These are phyloP conservation scores for Lepiota brunneoincarnata DNA, from an alignment of 768 basidiomycete species.

Conservation along the genomic window DNA sequence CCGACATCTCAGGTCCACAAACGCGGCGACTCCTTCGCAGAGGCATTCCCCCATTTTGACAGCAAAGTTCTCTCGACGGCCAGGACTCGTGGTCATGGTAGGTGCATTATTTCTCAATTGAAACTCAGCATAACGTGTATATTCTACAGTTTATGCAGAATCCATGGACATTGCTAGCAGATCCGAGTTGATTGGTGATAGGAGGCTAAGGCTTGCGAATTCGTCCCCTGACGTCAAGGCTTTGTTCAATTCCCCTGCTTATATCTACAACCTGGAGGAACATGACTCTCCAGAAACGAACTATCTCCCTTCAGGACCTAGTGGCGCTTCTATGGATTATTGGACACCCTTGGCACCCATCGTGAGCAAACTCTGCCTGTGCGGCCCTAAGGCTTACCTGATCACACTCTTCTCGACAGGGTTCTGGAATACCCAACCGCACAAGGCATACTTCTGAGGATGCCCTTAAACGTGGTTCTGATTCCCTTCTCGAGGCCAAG, in stretches of 20 bases:
- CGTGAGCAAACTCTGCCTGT: slow-evolving; percentile 36
- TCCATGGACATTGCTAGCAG: slow-evolving; percentile 72
- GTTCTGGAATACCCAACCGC: slow-evolving; percentile 66
- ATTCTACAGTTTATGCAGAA: slow-evolving; percentile 39
- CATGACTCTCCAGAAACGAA: slow-evolving; percentile 58
- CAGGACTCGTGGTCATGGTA: slow-evolving; percentile 62
- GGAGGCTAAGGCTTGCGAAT: slow-evolving; percentile 77
- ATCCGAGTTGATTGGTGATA: slow-evolving; percentile 66
- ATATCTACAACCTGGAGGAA: slow-evolving; percentile 59
- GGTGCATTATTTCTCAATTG: slow-evolving; percentile 16
- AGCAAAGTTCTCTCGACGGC: slow-evolving; percentile 88
- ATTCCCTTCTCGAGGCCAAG: slow-evolving; percentile 82
- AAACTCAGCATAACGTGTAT: slow-evolving; percentile 2
- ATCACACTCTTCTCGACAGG: slow-evolving; percentile 35
- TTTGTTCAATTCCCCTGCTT: slow-evolving; percentile 83
- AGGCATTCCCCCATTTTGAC: slow-evolving; percentile 95
- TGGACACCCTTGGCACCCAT: slow-evolving; percentile 73
- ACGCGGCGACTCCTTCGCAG: slow-evolving; percentile 89
- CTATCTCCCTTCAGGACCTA: slow-evolving; percentile 37
- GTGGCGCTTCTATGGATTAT: slow-evolving; percentile 56
- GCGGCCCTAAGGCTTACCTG: slow-evolving; percentile 15
- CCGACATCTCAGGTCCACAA: slow-evolving; percentile 78
- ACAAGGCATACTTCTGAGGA: slow-evolving; percentile 67
- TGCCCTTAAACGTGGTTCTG: slow-evolving; percentile 76
- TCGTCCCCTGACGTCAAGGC: slow-evolving; percentile 96